These are phyloP conservation scores for Rubia tinctorum DNA, from an alignment of 305 asterid genomes.

Conservation along the genomic window DNA sequence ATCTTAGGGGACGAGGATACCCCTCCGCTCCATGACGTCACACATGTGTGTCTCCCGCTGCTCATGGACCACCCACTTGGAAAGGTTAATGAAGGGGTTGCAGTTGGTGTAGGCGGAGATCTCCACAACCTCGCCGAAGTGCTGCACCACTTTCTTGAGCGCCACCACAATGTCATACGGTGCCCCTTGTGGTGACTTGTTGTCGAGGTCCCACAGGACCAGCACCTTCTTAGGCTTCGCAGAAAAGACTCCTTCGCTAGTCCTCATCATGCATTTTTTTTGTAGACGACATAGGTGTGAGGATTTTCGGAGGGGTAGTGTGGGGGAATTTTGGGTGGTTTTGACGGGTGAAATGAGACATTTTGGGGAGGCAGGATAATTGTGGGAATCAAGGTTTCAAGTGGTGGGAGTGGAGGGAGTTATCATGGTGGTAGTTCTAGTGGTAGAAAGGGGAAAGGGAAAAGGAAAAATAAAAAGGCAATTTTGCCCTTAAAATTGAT, in stretches of 20 bases:
- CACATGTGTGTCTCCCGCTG: conserved; percentile 57
- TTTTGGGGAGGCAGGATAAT: conserved; percentile 11
- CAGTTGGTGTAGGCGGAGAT: conserved; percentile 86
- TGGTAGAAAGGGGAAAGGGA: background rate
- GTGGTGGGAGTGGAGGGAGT: conserved; percentile 25
- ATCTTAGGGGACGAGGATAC: conserved; percentile 34
- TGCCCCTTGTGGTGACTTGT: conserved; percentile 94
- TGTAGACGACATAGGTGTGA: conserved; percentile 33
- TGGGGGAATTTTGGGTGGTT: conserved; percentile 11
- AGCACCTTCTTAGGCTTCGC: conserved; percentile 78
- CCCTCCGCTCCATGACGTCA: conserved; percentile 64
- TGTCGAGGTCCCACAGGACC: conserved; percentile 85
- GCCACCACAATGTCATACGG: conserved; percentile 83
- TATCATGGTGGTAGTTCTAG: conserved; percentile 15
- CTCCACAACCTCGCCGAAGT: conserved; percentile 75
- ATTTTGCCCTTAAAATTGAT: no score
- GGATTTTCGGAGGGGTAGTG: conserved; percentile 12
- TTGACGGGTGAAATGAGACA: conserved; percentile 22
- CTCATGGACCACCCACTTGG: conserved; percentile 75
- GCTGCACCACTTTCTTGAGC: conserved; percentile 57
- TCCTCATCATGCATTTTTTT: conserved; percentile 79
- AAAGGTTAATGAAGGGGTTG: conserved; percentile 83
- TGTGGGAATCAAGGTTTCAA: conserved; percentile 26
- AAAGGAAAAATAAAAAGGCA: no score
- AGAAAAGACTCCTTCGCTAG: conserved; percentile 56